Conservation (phyloP, 1,139 yeast genomes). For the Taphrina communis region DNA sequence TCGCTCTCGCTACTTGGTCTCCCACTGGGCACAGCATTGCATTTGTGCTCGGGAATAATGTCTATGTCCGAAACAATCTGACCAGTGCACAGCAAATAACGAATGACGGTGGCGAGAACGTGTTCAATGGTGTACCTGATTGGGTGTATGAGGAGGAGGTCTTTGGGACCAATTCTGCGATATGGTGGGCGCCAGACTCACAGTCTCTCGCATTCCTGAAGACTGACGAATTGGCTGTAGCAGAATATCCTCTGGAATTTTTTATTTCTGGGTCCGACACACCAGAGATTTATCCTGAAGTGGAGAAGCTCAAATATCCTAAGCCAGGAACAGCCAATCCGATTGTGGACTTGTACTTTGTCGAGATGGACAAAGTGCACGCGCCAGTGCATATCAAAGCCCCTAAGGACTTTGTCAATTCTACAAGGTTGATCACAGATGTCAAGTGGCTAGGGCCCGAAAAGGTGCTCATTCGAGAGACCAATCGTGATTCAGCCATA, state of each 20-base stretch:
- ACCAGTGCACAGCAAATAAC: conserved; percentile 59
- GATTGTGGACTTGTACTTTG: conserved; percentile 57
- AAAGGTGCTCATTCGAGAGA: conserved; percentile 64
- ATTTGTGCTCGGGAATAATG: conserved; percentile 68
- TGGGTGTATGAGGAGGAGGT: conserved; percentile 99
- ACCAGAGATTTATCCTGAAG: conserved; percentile 60
- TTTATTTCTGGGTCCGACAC: conserved; percentile 54
- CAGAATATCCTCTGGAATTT: conserved; percentile 66
- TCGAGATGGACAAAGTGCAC: conserved; percentile 44
- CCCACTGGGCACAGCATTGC: conserved; percentile 72
- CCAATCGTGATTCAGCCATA: conserved; percentile 72
- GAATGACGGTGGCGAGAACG: conserved; percentile 64
- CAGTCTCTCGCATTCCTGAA: conserved; percentile 66
- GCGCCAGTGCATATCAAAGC: conserved; percentile 26
- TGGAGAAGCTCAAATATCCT: conserved; percentile 73
- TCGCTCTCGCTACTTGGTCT: conserved; percentile 65
- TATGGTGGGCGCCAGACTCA: conserved; percentile 91
- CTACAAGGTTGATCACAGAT: conserved; percentile 69
- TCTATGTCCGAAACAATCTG: conserved; percentile 59
- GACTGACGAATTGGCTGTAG: conserved; percentile 75
- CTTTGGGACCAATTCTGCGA: conserved; percentile 63
- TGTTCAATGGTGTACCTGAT: conserved; percentile 89
- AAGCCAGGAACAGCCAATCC: conserved; percentile 87
- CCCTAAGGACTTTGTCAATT: conserved; percentile 51
- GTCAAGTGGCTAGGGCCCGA: conserved; percentile 69